Evolutionary conservation across 1,139 yeast species (phyloP).

Genomic region (Debaryomyces sp.): DNA sequence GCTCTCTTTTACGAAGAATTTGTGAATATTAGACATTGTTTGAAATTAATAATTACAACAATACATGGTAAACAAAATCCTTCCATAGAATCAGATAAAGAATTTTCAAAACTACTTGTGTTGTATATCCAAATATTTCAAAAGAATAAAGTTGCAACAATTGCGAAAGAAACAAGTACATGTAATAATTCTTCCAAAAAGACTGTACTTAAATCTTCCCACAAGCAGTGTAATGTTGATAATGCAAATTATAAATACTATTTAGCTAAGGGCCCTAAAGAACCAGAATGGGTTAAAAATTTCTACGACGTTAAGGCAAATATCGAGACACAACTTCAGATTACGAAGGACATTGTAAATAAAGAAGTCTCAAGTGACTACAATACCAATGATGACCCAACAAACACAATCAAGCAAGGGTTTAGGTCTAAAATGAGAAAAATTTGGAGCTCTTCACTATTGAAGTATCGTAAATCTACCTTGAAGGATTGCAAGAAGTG

Average conservation of each 20-base stretch:
- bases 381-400: not conserved
- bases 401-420: not conserved
- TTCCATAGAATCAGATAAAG: not conserved
- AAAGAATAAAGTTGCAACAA: constrained; percentile 1
- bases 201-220: constrained; percentile 9
- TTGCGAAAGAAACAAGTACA: not conserved
- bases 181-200: constrained; percentile 3
- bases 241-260: constrained; percentile 10
- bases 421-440: not conserved
- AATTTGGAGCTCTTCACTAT: not conserved
- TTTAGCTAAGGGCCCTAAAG: constrained; percentile 7
- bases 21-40: not conserved
- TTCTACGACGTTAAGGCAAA: constrained; percentile 7
- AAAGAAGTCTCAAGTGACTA: not conserved
- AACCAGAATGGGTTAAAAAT: constrained; percentile 13
- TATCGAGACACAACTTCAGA: not conserved
- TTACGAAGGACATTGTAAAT: not conserved
- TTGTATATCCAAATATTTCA: constrained; percentile 3
- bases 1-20: not conserved
- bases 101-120: constrained; percentile 1
- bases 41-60: constrained; percentile 1
- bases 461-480: not conserved
- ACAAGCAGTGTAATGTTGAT: constrained; percentile 1
- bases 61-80: not conserved
- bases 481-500: constrained; percentile 6